Evolutionary conservation across 768 basidiomycete species (phyloP).

Genomic region (Calocera cornea): DNA sequence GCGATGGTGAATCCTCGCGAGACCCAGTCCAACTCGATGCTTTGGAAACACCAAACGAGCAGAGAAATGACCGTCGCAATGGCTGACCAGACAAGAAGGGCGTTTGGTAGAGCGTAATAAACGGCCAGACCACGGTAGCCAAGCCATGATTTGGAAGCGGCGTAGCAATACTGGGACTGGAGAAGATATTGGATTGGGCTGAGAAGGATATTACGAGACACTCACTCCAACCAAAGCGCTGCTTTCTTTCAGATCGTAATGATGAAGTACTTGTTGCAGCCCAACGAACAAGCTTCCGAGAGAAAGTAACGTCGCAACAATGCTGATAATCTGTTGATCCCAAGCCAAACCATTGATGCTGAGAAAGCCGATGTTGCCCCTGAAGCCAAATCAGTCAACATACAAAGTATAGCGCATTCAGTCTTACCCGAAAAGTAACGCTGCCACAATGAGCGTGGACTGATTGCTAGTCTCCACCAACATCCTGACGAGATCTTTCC

Average conservation of each 20-base stretch:
- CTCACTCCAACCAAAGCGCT: not conserved
- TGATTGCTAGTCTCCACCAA: not conserved
- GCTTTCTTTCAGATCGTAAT: not conserved
- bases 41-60: not conserved
- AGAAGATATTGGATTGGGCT: not conserved
- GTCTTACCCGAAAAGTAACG: not conserved
- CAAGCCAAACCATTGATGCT: not conserved
- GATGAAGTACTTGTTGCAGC: not conserved
- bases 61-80: not conserved
- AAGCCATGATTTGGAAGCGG: not conserved
- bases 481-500: not conserved
- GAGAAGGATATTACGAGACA: not conserved
- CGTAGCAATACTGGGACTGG: not conserved
- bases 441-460: not conserved
- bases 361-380: constrained; percentile 1
- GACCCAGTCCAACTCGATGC: not conserved
- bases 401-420: not conserved
- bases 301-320: not conserved
- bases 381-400: not conserved
- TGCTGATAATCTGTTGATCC: not conserved
- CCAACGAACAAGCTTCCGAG: not conserved
- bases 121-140: not conserved
- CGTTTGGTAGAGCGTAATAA: not conserved
- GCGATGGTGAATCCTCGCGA: not conserved
- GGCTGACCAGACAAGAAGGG: not conserved